A percentile compares a stretch with the other conserved stretches of the same genome.
Conservation (phyloP, 257 asterid species). For the Gynochthodes officinalis region DNA sequence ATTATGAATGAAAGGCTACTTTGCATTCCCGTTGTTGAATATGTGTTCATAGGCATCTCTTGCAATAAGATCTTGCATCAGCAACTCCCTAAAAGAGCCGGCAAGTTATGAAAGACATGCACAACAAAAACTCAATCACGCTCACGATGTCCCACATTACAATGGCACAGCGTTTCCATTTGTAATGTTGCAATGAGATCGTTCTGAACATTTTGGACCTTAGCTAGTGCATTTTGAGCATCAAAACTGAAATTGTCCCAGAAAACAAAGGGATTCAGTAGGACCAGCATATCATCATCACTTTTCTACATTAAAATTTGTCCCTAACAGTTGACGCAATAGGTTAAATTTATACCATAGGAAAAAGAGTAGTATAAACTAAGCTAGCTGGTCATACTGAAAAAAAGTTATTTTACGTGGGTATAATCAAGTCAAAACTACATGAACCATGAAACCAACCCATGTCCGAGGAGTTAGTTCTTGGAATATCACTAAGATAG, state of each 20-base stretch:
- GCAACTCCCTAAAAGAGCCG: background rate
- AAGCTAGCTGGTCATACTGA: background rate
- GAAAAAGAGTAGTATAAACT: too few relatives aligned
- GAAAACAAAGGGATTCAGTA: background rate
- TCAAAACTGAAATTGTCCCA: background rate
- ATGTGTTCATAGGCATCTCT: background rate
- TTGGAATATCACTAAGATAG: too few relatives aligned
- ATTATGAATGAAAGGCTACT: background rate
- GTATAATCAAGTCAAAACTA: too few relatives aligned
- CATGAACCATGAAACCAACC: too few relatives aligned
- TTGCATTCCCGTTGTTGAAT: too few relatives aligned
- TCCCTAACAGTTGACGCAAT: background rate
- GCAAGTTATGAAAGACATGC: background rate
- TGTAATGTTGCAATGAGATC: background rate
- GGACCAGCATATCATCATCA: background rate
- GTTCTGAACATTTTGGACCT: slow-evolving; percentile 6
- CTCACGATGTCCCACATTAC: background rate
- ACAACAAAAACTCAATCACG: background rate
- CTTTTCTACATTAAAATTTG: background rate
- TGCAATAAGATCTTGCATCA: background rate
- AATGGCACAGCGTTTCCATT: background rate
- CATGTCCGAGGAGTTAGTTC: too few relatives aligned
- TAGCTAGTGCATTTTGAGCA: too few relatives aligned
- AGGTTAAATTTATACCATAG: too few relatives aligned
- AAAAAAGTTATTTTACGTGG: too few relatives aligned